Percentiles rank a stretch among this genome's conserved stretches.
These are phyloP conservation scores for Cunninghamia lanceolata DNA, from an alignment of 75 land plant genomes.

Conservation along the genomic window DNA sequence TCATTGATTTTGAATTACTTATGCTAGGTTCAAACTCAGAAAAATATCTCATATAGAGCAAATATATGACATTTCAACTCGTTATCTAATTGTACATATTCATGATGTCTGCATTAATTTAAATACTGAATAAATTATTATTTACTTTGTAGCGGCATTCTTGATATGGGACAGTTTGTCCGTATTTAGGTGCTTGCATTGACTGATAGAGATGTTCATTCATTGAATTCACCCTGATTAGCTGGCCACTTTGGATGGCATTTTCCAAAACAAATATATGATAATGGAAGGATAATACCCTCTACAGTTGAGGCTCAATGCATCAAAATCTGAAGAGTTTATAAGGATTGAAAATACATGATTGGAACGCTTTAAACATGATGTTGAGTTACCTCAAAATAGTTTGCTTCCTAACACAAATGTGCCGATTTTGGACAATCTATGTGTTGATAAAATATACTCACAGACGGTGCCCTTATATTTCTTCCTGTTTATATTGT, in stretches of 20 bases:
- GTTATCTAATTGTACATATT: too few species aligned
- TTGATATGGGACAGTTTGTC: background rate
- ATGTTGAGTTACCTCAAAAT: background rate
- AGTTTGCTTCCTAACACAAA: background rate
- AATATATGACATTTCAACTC: too few species aligned
- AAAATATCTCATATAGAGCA: background rate
- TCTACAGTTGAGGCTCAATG: background rate
- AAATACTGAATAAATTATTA: background rate
- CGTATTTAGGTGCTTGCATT: background rate
- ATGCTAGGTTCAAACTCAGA: background rate
- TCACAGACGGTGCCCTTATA: background rate
- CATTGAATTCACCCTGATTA: background rate
- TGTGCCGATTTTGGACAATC: background rate
- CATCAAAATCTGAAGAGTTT: background rate
- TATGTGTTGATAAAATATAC: background rate
- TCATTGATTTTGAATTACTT: background rate
- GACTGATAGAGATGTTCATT: background rate
- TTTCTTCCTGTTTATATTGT: background rate
- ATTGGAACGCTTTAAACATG: background rate
- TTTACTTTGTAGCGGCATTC: background rate
- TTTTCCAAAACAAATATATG: background rate
- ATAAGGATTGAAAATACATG: background rate
- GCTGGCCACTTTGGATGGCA: background rate
- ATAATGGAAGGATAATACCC: background rate
- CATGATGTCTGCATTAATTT: background rate